Conservation (phyloP, 352 stramenopile genomes). For the Pythium insidiosum region DNA sequence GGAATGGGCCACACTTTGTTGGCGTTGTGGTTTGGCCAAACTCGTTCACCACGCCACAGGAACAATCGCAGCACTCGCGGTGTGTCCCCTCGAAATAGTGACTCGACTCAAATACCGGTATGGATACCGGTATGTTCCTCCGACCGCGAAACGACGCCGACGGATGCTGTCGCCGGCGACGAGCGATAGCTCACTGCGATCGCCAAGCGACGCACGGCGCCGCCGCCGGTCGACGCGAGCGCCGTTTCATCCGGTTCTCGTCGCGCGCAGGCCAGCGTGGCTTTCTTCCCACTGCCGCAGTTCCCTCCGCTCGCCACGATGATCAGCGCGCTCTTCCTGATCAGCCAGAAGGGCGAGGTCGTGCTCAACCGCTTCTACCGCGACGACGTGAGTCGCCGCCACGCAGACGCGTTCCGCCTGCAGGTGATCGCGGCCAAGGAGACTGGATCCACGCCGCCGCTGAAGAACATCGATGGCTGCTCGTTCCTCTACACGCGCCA, state of each 20-base stretch:
- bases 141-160: background rate
- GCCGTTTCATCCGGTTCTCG: background rate
- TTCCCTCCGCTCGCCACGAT: no score
- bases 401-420: conserved; percentile 60
- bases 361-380: conserved; percentile 81
- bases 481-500: conserved; percentile 97
- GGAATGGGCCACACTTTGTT: background rate
- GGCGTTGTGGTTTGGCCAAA: conserved; percentile 13
- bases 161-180: no score
- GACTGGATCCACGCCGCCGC: conserved; percentile 89
- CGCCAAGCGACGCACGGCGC: no score
- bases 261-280: background rate
- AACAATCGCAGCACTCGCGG: conserved; percentile 1
- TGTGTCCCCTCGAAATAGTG: conserved; percentile 7
- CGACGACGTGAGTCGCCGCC: conserved; percentile 66
- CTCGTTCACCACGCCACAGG: conserved; percentile 8
- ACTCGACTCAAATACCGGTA: conserved; percentile 10
- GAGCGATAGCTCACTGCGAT: background rate
- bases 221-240: no score
- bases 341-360: conserved; percentile 77
- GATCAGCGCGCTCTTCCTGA: conserved; percentile 78
- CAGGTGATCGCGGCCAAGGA: conserved; percentile 96
- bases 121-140: conserved; percentile 9
- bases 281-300: no score
- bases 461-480: conserved; percentile 95